These are phyloP conservation scores for Diaporthe vexans DNA, from an alignment of 2,329 filamentous ascomycete genomes.

Conservation along the genomic window DNA sequence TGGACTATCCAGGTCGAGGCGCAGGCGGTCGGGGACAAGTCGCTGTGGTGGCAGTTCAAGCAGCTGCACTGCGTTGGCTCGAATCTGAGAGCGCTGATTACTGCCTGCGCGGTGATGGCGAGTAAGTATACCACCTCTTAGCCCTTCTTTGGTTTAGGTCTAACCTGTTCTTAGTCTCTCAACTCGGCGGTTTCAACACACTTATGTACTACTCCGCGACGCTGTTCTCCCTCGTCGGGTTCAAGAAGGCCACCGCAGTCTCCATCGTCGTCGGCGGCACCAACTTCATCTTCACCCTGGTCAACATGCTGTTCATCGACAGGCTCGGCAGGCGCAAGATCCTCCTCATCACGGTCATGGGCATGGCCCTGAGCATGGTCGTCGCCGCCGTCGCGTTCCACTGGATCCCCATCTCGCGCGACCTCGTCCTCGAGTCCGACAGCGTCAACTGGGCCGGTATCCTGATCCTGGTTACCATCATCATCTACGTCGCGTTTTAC, in stretches of 20 bases:
- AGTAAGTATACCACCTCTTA: slow-evolving; percentile 37
- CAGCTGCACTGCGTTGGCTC: slow-evolving; percentile 56
- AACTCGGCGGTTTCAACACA: slow-evolving; percentile 45
- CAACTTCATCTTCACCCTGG: slow-evolving; percentile 60
- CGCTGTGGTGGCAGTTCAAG: slow-evolving; percentile 55
- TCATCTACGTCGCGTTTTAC: slow-evolving; percentile 59
- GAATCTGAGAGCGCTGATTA: slow-evolving; percentile 58
- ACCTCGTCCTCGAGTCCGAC: slow-evolving; percentile 51
- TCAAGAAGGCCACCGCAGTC: slow-evolving; percentile 57
- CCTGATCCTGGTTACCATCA: slow-evolving; percentile 56
- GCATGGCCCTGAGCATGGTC: slow-evolving; percentile 58
- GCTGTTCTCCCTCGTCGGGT: slow-evolving; percentile 44
- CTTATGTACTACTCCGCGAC: slow-evolving; percentile 45
- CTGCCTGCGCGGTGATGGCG: slow-evolving; percentile 62
- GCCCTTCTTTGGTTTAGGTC: background rate
- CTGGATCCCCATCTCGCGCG: slow-evolving; percentile 58
- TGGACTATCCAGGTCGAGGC: slow-evolving; percentile 51
- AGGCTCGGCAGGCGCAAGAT: slow-evolving; percentile 56
- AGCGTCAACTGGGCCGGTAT: slow-evolving; percentile 52
- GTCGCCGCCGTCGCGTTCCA: slow-evolving; percentile 57
- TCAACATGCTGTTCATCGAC: slow-evolving; percentile 59
- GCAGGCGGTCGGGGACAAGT: slow-evolving; percentile 50
- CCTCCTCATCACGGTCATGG: slow-evolving; percentile 55
- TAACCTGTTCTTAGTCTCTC: background rate
- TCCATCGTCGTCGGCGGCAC: slow-evolving; percentile 56